Base-by-base conservation (phyloP, 2,329 filamentous ascomycete species). In the Diaporthe ilicicola region DNA sequence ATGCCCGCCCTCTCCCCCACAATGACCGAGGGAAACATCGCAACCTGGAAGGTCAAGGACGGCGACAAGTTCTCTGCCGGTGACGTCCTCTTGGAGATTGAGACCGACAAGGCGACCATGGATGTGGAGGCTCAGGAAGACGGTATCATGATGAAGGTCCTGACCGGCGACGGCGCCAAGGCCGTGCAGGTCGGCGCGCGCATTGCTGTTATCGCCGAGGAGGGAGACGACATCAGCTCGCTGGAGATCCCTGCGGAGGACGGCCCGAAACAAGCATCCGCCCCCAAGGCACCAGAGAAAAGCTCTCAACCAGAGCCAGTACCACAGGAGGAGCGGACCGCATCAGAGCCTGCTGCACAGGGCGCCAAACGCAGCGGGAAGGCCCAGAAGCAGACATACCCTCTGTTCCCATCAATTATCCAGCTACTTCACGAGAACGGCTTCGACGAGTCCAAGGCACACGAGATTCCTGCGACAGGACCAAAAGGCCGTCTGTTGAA, bases 21-120 rank as follows among this genome's bases (percentile, higher is more conserved):
- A 70, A 97, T 97, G 94, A 97, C 94, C 73, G 94, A 97, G 83
- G 94, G 94, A 73, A 96, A 94, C 82, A 97, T 97, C 78, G 89
- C 93, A 59, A 89, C 83, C 73, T 97, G 94, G 94, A 92, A 91
- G 81, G 88, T 97, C 77, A 95, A 95, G 82, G 94, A 97, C 84
- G 94, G 94, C 79, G 93, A 96, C 76, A 87, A 89, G 65, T 97
- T 94, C 82, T 86, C 89, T 62, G 92, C 94, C 70, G 94, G 94
- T 75, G 94, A 97, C 81, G 93, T 97, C 39, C 87, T 97, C 65
- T 90, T 97, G 72, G 94, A 97, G 83, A 96, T 97, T 80, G 94
- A 97, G 84, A 97, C 94, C 71, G 94, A 97, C 82, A 97, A 97
- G 87, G 94, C 94, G 69, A 93, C 93, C 70, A 97, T 97, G 94